Percentiles rank a stretch among this genome's conserved stretches.
These are phyloP conservation scores for Sarcomyxa edulis DNA, from an alignment of 768 basidiomycete species.

Conservation along the genomic window DNA sequence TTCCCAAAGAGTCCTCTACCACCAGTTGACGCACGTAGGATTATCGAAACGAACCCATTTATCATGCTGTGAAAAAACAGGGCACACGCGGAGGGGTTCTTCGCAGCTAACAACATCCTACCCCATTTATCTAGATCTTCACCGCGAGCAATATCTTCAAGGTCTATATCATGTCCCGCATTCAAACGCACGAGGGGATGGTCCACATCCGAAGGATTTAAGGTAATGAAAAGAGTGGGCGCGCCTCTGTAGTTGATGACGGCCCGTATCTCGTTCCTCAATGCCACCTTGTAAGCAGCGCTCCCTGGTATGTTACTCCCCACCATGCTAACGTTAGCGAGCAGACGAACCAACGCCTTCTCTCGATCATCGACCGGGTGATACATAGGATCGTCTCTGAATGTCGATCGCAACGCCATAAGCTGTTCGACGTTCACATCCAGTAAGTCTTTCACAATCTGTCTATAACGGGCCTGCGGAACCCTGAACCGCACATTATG, in stretches of 20 bases:
- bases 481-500: slow-evolving; percentile 24
- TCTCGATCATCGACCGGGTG: slow-evolving; percentile 21
- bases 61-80: slow-evolving; percentile 39
- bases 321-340: slow-evolving; percentile 15
- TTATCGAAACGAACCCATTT: slow-evolving; percentile 22
- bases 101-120: slow-evolving; percentile 28
- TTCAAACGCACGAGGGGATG: slow-evolving; percentile 36
- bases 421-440: slow-evolving; percentile 12
- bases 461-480: slow-evolving; percentile 15
- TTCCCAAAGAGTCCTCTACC: slow-evolving; percentile 24
- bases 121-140: slow-evolving; percentile 23
- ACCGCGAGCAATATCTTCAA: slow-evolving; percentile 21
- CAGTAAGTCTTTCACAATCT: slow-evolving; percentile 16
- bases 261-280: slow-evolving; percentile 33
- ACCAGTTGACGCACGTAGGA: slow-evolving; percentile 18
- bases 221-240: slow-evolving; percentile 37
- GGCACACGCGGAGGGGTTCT: slow-evolving; percentile 32
- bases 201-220: slow-evolving; percentile 38
- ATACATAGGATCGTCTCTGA: too few relatives aligned
- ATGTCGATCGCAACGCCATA: background rate
- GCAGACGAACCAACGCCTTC: slow-evolving; percentile 14
- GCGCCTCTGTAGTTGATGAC: slow-evolving; percentile 28
- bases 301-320: slow-evolving; percentile 22
- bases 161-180: slow-evolving; percentile 27
- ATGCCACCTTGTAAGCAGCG: slow-evolving; percentile 15